Percentiles rank a stretch among this genome's conserved stretches.
Conservation (phyloP, 768 basidiomycete genomes). For the Podaxis sp. region DNA sequence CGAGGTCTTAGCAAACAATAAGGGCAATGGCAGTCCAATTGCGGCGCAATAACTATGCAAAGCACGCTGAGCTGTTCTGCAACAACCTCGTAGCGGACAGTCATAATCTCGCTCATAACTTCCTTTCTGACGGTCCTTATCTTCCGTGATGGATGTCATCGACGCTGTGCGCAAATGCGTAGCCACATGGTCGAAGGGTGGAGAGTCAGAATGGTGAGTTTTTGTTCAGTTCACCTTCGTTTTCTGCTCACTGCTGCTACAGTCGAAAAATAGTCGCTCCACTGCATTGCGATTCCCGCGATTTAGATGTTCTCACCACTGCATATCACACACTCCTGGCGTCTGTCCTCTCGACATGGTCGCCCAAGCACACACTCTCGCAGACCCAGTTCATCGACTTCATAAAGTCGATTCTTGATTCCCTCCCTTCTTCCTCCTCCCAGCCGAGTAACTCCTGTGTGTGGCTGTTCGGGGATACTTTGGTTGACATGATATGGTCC, state of each 20-base stretch:
- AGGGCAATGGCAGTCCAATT: background rate
- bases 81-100: background rate
- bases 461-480: conserved; percentile 59
- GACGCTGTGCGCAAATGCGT: conserved; percentile 49
- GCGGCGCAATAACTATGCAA: conserved; percentile 6
- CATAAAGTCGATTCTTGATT: conserved; percentile 56
- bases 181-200: conserved; percentile 54
- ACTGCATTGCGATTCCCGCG: conserved; percentile 56
- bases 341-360: conserved; percentile 57
- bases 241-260: conserved; percentile 13
- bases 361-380: conserved; percentile 44
- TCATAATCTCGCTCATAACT: background rate
- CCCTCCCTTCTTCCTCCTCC: conserved; percentile 67
- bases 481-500: conserved; percentile 83
- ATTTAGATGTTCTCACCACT: conserved; percentile 56
- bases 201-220: conserved; percentile 62
- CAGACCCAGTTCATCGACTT: conserved; percentile 57
- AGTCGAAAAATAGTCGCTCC: conserved; percentile 63
- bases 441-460: conserved; percentile 35
- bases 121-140: background rate
- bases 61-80: conserved; percentile 10
- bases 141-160: conserved; percentile 55
- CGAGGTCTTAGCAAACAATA: conserved; percentile 5
- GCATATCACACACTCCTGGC: conserved; percentile 68
- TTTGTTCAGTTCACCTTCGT: conserved; percentile 16